Evolutionary conservation across 306 rosid species (phyloP).

Genomic region (Sindora glabra): DNA sequence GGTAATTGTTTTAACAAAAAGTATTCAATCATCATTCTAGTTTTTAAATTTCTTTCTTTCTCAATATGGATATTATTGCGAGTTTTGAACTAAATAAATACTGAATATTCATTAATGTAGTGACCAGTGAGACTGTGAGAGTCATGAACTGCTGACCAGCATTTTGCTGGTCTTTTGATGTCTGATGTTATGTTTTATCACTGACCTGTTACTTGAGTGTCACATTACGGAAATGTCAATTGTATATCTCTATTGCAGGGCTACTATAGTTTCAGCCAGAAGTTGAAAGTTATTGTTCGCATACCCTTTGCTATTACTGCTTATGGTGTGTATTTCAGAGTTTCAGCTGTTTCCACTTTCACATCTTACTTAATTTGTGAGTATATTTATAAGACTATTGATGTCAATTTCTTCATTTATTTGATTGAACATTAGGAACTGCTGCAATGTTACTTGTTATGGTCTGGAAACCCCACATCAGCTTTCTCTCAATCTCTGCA

Average conservation of each 20-base stretch:
- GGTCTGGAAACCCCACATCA: slow-evolving; percentile 82
- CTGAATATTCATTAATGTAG: background rate
- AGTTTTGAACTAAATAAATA: background rate
- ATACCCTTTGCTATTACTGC: slow-evolving; percentile 87
- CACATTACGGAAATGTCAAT: background rate
- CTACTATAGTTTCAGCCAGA: slow-evolving; percentile 99
- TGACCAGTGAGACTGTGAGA: too few relatives aligned
- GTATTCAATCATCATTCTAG: background rate
- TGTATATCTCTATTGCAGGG: slow-evolving; percentile 46
- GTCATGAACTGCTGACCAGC: too few relatives aligned
- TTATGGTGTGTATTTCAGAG: slow-evolving; percentile 55
- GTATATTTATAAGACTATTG: slow-evolving; percentile 3
- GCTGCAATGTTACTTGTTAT: slow-evolving; percentile 90
- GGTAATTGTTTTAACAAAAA: slow-evolving; percentile 30
- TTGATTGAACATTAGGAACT: slow-evolving; percentile 60
- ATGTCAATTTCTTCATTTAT: background rate
- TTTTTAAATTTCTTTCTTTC: slow-evolving; percentile 4
- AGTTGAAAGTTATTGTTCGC: slow-evolving; percentile 89
- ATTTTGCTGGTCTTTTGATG: background rate
- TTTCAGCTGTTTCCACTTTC: slow-evolving; percentile 12
- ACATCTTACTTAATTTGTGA: background rate
- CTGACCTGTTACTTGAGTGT: background rate
- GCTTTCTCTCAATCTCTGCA: slow-evolving; percentile 60
- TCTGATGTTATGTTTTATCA: background rate
- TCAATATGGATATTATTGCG: background rate